Evolutionary conservation across 768 basidiomycete species (phyloP).

Genomic region (Harrya chromipes): DNA sequence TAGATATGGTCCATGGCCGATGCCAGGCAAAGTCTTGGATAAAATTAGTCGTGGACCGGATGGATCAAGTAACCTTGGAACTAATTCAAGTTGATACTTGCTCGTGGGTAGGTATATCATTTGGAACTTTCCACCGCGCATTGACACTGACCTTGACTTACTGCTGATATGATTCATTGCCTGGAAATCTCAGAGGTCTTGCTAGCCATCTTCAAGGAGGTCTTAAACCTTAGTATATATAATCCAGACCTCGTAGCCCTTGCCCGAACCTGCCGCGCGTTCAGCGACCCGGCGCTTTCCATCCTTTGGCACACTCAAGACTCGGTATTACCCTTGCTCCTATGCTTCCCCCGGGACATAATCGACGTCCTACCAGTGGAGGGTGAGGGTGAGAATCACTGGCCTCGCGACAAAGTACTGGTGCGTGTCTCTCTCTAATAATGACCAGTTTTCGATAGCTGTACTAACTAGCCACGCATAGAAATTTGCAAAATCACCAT

Average conservation of each 20-base stretch:
- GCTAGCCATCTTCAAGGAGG: slow-evolving; percentile 13
- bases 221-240: slow-evolving; percentile 6
- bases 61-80: no score
- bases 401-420: slow-evolving; percentile 5
- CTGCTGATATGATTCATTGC: neutral
- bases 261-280: slow-evolving; percentile 19
- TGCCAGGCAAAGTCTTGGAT: no score
- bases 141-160: no score
- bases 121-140: no score
- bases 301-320: slow-evolving; percentile 21
- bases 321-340: slow-evolving; percentile 15
- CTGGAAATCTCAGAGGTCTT: slow-evolving; percentile 20
- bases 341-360: slow-evolving; percentile 16
- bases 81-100: no score
- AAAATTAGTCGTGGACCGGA: no score
- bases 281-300: no score
- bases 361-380: slow-evolving; percentile 10
- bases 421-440: slow-evolving; percentile 1
- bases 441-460: no score
- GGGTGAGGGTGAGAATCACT: slow-evolving; percentile 13
- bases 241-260: slow-evolving; percentile 13
- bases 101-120: no score
- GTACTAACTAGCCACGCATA: slow-evolving; percentile 3
- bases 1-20: no score
- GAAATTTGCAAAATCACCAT: slow-evolving; percentile 9